Conservation (phyloP, 2,329 filamentous ascomycete genomes). For the Aspergillus sp. region DNA sequence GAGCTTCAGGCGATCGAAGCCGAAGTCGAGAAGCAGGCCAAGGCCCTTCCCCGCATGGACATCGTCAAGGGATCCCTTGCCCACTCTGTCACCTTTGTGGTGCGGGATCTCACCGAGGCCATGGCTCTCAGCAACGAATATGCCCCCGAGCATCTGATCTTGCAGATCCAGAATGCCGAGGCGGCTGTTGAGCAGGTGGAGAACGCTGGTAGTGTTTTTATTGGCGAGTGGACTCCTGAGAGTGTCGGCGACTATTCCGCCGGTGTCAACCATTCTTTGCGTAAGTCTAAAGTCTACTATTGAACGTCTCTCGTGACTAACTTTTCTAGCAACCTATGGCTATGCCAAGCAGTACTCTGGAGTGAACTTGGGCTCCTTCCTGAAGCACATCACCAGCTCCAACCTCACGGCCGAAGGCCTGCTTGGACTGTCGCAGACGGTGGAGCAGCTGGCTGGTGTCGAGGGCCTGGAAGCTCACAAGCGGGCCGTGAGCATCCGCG, state of each 20-base stretch:
- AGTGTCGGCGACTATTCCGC: slow-evolving; percentile 98
- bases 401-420: slow-evolving; percentile 84
- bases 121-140: slow-evolving; percentile 87
- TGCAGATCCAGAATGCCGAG: slow-evolving; percentile 79
- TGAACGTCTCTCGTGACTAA: slow-evolving; percentile 17
- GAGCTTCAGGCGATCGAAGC: slow-evolving; percentile 83
- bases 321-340: slow-evolving; percentile 77
- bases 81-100: slow-evolving; percentile 85
- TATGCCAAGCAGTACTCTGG: slow-evolving; percentile 98
- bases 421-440: slow-evolving; percentile 77
- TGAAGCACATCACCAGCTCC: slow-evolving; percentile 96
- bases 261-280: slow-evolving; percentile 94
- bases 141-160: slow-evolving; percentile 92
- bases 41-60: slow-evolving; percentile 82
- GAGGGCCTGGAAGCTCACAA: slow-evolving; percentile 94
- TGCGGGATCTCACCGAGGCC: slow-evolving; percentile 68
- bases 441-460: slow-evolving; percentile 92
- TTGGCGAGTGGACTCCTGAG: slow-evolving; percentile 95
- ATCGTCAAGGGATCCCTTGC: slow-evolving; percentile 87
- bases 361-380: slow-evolving; percentile 91
- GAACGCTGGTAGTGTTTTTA: slow-evolving; percentile 94
- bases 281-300: slow-evolving; percentile 57
- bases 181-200: slow-evolving; percentile 73
- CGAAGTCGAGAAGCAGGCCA: slow-evolving; percentile 83
- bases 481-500: slow-evolving; percentile 64